Percentiles rank a stretch among this genome's conserved stretches.
These are phyloP conservation scores for Penicillium cinerascens DNA, from an alignment of 495 filamentous ascomycete genomes.

Conservation along the genomic window DNA sequence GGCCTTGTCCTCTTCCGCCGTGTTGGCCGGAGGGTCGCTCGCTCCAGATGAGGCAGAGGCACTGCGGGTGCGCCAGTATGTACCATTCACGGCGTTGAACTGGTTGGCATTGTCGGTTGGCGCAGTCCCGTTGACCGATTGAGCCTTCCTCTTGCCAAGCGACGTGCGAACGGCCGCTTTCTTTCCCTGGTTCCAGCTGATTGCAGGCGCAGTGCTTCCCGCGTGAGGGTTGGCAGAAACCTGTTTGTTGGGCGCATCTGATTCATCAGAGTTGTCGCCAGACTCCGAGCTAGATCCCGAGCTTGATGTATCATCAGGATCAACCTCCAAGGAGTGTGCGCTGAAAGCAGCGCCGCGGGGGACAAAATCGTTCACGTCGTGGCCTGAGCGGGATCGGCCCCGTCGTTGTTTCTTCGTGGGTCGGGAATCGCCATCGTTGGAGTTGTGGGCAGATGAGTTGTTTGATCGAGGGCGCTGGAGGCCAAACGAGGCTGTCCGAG, in stretches of 20 bases:
- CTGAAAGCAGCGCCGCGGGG: constrained; percentile 40
- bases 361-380: constrained; percentile 35
- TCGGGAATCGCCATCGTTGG: constrained; percentile 23
- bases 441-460: constrained; percentile 19
- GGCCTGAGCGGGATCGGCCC: constrained; percentile 17
- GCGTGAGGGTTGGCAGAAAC: constrained; percentile 19
- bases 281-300: constrained; percentile 28
- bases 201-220: constrained; percentile 27
- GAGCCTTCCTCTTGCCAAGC: constrained; percentile 21
- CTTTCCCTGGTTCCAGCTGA: constrained; percentile 42
- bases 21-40: not conserved
- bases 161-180: constrained; percentile 37
- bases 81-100: constrained; percentile 40
- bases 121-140: constrained; percentile 3
- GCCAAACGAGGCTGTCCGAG: constrained; percentile 39
- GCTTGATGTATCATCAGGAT: constrained; percentile 34
- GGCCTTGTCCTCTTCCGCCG: constrained; percentile 3
- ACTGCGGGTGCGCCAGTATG: constrained; percentile 41
- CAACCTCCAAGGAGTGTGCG: constrained; percentile 29
- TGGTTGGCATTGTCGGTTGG: constrained; percentile 4
- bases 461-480: constrained; percentile 22
- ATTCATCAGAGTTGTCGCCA: constrained; percentile 17
- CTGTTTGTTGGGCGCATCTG: constrained; percentile 3
- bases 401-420: constrained; percentile 32
- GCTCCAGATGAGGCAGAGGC: constrained; percentile 29